Evolutionary conservation across 2,329 filamentous ascomycete genomes (phyloP), one percentile per base, ranked within the genome.

Genomic region (Pleochaeta shiraiana): DNA sequence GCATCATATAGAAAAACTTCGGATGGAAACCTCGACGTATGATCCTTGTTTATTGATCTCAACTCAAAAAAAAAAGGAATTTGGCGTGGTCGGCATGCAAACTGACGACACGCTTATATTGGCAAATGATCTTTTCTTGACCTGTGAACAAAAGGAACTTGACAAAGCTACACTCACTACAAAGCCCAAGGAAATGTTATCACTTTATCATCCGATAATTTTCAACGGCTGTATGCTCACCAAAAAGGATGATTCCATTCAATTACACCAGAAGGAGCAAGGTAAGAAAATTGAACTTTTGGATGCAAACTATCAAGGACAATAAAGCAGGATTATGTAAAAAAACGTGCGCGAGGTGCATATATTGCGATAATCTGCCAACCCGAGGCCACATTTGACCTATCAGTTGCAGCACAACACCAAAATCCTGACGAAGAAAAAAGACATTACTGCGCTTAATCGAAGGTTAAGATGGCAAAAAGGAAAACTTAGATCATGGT

Each of bases 381-480:
- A 53, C 66, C 39, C 19, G 53, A 65, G 30, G 55, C 63, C 14
- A 34, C 39, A 26, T 65, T 65, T 39, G 37, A 64, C 33, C 37
- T 67, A 11, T 65, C 63, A 1, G 53, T 64, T 43, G 63, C 63
- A 63, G 31, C 62, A 47, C 28, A 53, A 50, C 19, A 12, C 11
- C 21, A 33, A 28, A n/a, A 31, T 3, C 62, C 62, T n/a, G 45
- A 50, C 45, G n/a, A n/a, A n/a, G n/a, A 33, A 30, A 47, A 31
- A 63, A 11, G 6, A 63, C 12, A 31, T 63, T 2, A 31, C 6
- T 57, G n/a, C 3, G 7, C 24, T 57, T 28, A 57, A 57, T 57
- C 26, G 50, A 14, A 21, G 50, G n/a, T 31, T 57, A 5, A 14
- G 28, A 31, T 57, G 11, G 50, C 24, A 57, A 57, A 47, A 14